Conservation (phyloP, 169 alveolate genomes). For the Cryptosporidium sp. region DNA sequence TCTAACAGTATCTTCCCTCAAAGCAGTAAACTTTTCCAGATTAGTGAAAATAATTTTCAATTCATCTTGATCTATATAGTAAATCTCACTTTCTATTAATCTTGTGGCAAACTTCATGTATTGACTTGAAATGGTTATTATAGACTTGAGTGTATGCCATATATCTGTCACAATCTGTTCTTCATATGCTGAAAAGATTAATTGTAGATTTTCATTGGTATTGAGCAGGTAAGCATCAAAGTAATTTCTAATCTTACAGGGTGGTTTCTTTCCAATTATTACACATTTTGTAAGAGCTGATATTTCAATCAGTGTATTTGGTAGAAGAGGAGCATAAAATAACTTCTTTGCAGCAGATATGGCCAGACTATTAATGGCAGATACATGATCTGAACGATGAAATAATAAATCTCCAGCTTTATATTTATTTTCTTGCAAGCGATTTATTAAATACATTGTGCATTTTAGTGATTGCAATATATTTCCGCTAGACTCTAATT, state of each 20-base stretch:
- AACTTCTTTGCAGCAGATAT: not conserved
- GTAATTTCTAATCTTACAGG: not conserved
- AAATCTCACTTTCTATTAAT: not conserved
- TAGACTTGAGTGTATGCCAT: constrained; percentile 1
- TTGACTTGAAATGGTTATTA: not conserved
- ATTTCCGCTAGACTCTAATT: constrained; percentile 25
- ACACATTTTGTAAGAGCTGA: not conserved
- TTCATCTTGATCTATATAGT: not conserved
- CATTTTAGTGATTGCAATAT: constrained; percentile 14
- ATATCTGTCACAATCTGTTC: not conserved
- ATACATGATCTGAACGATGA: not conserved
- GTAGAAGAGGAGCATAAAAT: constrained; percentile 18
- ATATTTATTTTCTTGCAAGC: constrained; percentile 4
- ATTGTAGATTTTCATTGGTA: not conserved
- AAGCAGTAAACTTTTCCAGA: not conserved
- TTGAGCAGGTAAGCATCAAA: not conserved
- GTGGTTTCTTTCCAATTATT: not conserved
- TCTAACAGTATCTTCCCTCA: not conserved
- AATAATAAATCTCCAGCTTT: constrained; percentile 37
- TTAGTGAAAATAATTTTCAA: not conserved
- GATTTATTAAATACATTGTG: constrained; percentile 15
- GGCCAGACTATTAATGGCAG: not conserved
- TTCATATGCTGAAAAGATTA: not conserved
- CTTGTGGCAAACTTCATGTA: constrained; percentile 7
- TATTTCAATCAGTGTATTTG: constrained; percentile 8